Evolutionary conservation across 2,329 filamentous ascomycete genomes (phyloP), one percentile per base, ranked within the genome.

Genomic region (Aspergillus sp.): DNA sequence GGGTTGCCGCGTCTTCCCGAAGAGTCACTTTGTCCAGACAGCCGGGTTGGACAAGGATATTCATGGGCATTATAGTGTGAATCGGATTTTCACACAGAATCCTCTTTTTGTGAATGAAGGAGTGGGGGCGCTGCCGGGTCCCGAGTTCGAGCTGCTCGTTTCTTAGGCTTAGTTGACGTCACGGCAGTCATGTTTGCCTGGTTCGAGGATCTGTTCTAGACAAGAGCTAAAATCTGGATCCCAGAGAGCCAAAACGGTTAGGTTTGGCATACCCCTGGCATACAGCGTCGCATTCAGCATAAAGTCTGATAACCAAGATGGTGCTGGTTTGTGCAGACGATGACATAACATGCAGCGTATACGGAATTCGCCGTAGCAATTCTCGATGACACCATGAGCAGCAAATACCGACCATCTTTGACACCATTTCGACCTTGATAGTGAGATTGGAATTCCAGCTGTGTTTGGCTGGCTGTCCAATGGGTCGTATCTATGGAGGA

Each of bases 1-100:
- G 13, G 38, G 54, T 65, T 68, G 62, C 66, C 66, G 66, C 64
- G 43, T 39, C 19, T 67, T 67, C 63, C 66, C 67, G 67, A 55
- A 47, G 32, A 13, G 45, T 55, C 25, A 30, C 28, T 12, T 6
- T n/a, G 12, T 23, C 21, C 23, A 28, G 7, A 28, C 21, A 17
- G 12, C 23, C 10, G 45, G 19, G 23, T 23, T 49, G 15, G 9
- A 17, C 45, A 15, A 28, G 45, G 45, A 30, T 49, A 49, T 30
- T 50, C 47, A 50, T 50, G 47, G 25, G 6, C 47, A 49, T 49
- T 19, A 30, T 17, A n/a, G 47, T n/a, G n/a, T 49, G 15, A 17
- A 30, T 50, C n/a, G 10, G 9, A 19, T 50, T 28, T 28, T 32
- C n/a, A 6, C 47, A 10, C 47, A 6, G 23, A 50, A 50, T 50